These are phyloP conservation scores for Plasmodium vivax DNA, from an alignment of 169 alveolate genomes.

Conservation along the genomic window DNA sequence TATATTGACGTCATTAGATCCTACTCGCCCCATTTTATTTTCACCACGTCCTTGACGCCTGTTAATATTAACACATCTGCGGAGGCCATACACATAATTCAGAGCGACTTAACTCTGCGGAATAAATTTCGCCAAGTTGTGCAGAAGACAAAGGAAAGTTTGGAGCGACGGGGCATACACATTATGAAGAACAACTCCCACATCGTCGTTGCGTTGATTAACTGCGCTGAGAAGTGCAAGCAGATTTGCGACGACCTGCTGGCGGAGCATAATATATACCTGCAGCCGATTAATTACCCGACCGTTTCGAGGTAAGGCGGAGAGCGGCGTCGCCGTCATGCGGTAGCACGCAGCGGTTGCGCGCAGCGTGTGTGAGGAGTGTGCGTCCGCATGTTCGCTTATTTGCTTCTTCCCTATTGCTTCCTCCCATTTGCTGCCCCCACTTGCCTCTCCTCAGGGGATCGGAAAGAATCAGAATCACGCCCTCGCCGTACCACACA, in stretches of 20 bases:
- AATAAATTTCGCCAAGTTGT: constrained; percentile 81
- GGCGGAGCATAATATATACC: constrained; percentile 83
- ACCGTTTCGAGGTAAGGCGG: constrained; percentile 86
- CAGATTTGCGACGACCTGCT: constrained; percentile 84
- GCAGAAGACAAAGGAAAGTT: constrained; percentile 77
- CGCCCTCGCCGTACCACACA: constrained; percentile 91
- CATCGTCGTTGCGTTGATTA: constrained; percentile 88
- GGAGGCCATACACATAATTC: constrained; percentile 82
- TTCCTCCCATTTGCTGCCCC: background rate
- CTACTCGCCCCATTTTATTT: constrained; percentile 89
- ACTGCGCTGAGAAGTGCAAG: constrained; percentile 86
- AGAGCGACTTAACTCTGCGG: constrained; percentile 52
- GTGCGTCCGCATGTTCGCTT: background rate
- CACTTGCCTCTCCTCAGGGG: constrained; percentile 73
- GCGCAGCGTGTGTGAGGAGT: background rate
- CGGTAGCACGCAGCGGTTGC: background rate
- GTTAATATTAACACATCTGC: constrained; percentile 86
- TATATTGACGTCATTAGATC: constrained; percentile 88
- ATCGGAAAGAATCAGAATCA: constrained; percentile 87
- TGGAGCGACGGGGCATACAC: constrained; percentile 80
- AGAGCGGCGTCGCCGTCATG: background rate
- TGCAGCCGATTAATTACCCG: constrained; percentile 92
- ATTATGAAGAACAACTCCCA: constrained; percentile 84
- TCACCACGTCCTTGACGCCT: constrained; percentile 92
- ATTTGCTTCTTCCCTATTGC: background rate